Evolutionary conservation across 768 basidiomycete genomes (phyloP).

Genomic region (Lentinula guzmanii): DNA sequence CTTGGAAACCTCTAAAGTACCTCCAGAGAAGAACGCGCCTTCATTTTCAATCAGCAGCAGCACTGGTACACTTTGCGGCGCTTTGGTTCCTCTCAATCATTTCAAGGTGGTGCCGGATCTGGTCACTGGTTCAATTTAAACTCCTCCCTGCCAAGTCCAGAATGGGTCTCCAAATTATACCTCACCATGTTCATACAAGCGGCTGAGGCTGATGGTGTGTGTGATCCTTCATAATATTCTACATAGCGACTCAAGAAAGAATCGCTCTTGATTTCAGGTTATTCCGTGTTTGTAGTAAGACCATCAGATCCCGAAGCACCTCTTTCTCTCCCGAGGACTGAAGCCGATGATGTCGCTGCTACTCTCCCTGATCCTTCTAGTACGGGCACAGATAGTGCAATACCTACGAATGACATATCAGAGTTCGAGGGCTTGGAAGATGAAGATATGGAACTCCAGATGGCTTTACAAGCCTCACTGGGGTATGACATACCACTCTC

Average conservation of each 20-base stretch:
- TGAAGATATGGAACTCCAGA: slow-evolving; percentile 85
- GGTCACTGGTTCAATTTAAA: slow-evolving; percentile 90
- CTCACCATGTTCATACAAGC: slow-evolving; percentile 58
- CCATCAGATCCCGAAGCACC: slow-evolving; percentile 51
- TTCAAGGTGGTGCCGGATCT: slow-evolving; percentile 37
- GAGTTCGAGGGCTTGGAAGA: slow-evolving; percentile 52
- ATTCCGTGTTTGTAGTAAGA: slow-evolving; percentile 74
- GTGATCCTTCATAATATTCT: neutral
- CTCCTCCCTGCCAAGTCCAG: slow-evolving; percentile 62
- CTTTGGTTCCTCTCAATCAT: slow-evolving; percentile 54
- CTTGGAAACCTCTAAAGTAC: neutral
- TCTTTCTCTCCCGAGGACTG: slow-evolving; percentile 54
- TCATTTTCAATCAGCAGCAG: slow-evolving; percentile 79
- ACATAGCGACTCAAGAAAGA: neutral
- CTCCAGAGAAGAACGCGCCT: slow-evolving; percentile 72
- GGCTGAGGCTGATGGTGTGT: slow-evolving; percentile 74
- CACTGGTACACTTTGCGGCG: slow-evolving; percentile 90
- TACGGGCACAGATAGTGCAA: neutral
- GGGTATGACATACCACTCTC: slow-evolving; percentile 17
- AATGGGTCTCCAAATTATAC: slow-evolving; percentile 82
- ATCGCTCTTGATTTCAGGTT: slow-evolving; percentile 39
- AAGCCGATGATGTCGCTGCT: slow-evolving; percentile 67
- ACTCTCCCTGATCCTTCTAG: slow-evolving; percentile 53
- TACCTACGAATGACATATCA: neutral
- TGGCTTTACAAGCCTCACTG: slow-evolving; percentile 79